Conservation (phyloP, 192 early-diverging fungal genomes). For the Thoreauomyces humboldtii region DNA sequence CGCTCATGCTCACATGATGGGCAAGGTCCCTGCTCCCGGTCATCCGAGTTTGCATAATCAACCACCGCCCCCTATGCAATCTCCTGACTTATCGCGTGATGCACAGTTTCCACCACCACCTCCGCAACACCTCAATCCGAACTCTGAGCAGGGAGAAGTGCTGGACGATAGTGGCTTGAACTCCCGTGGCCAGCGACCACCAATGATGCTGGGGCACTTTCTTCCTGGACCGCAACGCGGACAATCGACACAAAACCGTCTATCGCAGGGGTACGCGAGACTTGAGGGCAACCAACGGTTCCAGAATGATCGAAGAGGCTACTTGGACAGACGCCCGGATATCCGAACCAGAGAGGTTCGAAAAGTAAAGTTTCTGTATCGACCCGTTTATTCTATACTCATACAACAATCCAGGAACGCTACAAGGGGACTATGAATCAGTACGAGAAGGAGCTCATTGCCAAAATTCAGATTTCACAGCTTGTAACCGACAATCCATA, state of each 20-base stretch:
- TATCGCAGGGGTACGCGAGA: constrained; percentile 14
- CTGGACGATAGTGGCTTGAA: too few species aligned
- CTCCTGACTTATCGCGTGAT: too few species aligned
- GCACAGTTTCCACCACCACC: too few species aligned
- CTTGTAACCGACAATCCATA: constrained; percentile 91
- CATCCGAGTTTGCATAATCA: too few species aligned
- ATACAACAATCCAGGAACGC: constrained; percentile 53
- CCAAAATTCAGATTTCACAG: constrained; percentile 92
- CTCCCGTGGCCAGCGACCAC: constrained; percentile 13
- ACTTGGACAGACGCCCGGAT: constrained; percentile 5
- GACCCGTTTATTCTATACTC: not conserved
- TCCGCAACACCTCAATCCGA: too few species aligned
- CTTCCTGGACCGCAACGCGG: constrained; percentile 16
- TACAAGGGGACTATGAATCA: constrained; percentile 91
- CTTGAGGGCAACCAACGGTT: constrained; percentile 4
- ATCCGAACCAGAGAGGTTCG: constrained; percentile 25
- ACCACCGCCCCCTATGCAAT: too few species aligned
- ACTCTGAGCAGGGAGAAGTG: too few species aligned
- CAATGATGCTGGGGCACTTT: constrained; percentile 25
- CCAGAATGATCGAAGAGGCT: constrained; percentile 1
- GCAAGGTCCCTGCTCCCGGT: too few species aligned
- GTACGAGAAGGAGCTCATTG: constrained; percentile 91
- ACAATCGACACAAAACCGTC: not conserved
- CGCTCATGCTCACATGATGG: too few species aligned
- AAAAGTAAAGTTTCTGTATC: constrained; percentile 14